Evolutionary conservation across 1,139 yeast species (phyloP), one percentile per base, ranked within the genome.

Genomic region (Saccharomycopsis crataegensis): DNA sequence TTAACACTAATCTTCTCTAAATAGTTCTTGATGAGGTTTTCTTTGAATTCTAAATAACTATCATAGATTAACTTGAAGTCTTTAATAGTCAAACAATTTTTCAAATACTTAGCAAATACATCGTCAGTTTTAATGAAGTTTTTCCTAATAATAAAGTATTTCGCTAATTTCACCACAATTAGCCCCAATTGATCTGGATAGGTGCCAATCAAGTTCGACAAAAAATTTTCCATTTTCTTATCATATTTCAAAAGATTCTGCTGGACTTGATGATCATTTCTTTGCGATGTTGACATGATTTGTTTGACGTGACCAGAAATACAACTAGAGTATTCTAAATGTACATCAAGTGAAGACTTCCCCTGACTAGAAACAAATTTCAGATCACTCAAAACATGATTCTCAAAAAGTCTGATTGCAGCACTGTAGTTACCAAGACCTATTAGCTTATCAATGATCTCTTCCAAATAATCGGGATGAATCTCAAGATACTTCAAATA

Each of bases 61-160:
- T 87, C 88, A 66, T 79, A 90, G 0, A 88, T 69, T 37, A 72
- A 62, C 0, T 84, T 76, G 64, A 89, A 88, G 59, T 86, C 94
- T 40, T 73, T 70, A 1, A 84, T 70, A 0, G 88, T 79, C 4
- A 65, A 59, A 8, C 83, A 79, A 1, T 69, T 61, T 1, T 64
- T 59, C 8, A 82, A 47, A 11, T 7, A 22, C 1, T 33, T 31
- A 17, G 52, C 48, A 37, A 66, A 50, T 16, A 73, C 69, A 47
- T 72, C 73, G 37, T 82, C 68, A 1, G 82, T 79, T 48, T 72
- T 71, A 1, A 70, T 70, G 50, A 67, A 63, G 22, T 75, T 68
- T 17, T 41, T 41, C 0, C 68, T 65, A 22, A 67, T 67, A 49
- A 75, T 73, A 64, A 72, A 77, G 61, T 73, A 82, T 1, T 71